Evolutionary conservation across 1,139 yeast genomes (phyloP).

Genomic region (Yamadazyma sp.): DNA sequence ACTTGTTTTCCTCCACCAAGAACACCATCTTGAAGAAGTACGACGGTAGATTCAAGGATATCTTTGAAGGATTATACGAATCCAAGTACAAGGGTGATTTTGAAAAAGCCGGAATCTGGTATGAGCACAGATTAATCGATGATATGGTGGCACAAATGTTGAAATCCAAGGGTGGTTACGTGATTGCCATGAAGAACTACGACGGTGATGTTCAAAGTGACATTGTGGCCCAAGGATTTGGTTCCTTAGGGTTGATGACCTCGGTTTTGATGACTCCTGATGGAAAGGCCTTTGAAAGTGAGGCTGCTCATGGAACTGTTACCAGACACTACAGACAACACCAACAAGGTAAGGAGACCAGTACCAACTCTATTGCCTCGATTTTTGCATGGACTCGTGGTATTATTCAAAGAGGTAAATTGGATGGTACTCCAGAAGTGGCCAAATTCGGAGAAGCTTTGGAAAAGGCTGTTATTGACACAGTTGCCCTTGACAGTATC

Average conservation of each 20-base stretch:
- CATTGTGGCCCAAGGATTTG: conserved; percentile 85
- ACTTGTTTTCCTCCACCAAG: conserved; percentile 71
- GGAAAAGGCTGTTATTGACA: conserved; percentile 69
- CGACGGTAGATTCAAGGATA: conserved; percentile 81
- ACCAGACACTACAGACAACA: conserved; percentile 84
- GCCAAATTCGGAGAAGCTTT: conserved; percentile 63
- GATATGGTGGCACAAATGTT: conserved; percentile 91
- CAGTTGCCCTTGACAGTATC: conserved; percentile 72
- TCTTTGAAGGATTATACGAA: conserved; percentile 67
- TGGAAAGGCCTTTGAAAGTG: conserved; percentile 79
- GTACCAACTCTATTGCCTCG: conserved; percentile 82
- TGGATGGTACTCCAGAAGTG: conserved; percentile 71
- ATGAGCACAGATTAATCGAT: conserved; percentile 80
- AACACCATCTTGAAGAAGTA: conserved; percentile 80
- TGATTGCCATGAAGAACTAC: conserved; percentile 80
- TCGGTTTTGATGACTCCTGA: conserved; percentile 84
- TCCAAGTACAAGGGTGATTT: conserved; percentile 55
- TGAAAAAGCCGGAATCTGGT: conserved; percentile 68
- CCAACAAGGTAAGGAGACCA: conserved; percentile 81
- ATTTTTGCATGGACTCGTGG: conserved; percentile 90
- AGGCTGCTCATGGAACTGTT: conserved; percentile 88
- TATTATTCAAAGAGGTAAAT: conserved; percentile 74
- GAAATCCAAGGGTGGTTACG: conserved; percentile 80
- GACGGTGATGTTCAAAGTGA: conserved; percentile 88
- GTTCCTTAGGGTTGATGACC: conserved; percentile 82